Evolutionary conservation across 306 rosid genomes (phyloP).

Genomic region (Fagus sylvatica): DNA sequence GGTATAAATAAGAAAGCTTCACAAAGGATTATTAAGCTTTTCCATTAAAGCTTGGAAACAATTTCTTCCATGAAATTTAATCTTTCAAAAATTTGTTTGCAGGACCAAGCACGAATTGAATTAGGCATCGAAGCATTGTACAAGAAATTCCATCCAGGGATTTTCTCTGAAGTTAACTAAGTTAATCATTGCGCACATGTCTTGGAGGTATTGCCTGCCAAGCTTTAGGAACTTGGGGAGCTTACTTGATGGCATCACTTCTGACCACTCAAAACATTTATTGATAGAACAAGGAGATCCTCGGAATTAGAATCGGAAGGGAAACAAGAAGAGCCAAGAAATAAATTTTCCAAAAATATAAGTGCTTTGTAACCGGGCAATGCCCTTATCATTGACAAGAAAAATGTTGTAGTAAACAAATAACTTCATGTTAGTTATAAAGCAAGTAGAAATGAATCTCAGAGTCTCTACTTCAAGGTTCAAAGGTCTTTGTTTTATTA

Average conservation of each 20-base stretch:
- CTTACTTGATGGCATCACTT: neutral
- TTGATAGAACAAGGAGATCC: conserved; percentile 10
- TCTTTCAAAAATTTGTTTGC: conserved; percentile 25
- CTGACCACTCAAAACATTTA: no score
- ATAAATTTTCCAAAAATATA: neutral
- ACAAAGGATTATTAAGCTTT: neutral
- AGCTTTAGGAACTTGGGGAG: conserved; percentile 6
- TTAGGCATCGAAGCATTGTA: conserved; percentile 52
- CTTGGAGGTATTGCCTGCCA: conserved; percentile 2
- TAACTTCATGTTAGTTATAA: neutral
- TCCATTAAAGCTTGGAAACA: neutral
- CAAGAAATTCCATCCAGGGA: conserved; percentile 60
- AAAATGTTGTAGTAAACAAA: neutral
- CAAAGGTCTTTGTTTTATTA: neutral
- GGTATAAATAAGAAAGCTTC: conserved; percentile 46
- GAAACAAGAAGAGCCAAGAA: conserved; percentile 3
- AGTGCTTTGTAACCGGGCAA: conserved; percentile 14
- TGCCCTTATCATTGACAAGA: conserved; percentile 5
- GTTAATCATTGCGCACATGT: conserved; percentile 26
- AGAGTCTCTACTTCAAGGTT: neutral
- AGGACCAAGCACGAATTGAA: conserved; percentile 66
- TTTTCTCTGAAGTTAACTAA: conserved; percentile 48
- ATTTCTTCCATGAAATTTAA: neutral
- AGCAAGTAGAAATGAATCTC: neutral
- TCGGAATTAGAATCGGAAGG: conserved; percentile 27